Conservation (phyloP, 177 flowering plant species). For the Telopea speciosissima region DNA sequence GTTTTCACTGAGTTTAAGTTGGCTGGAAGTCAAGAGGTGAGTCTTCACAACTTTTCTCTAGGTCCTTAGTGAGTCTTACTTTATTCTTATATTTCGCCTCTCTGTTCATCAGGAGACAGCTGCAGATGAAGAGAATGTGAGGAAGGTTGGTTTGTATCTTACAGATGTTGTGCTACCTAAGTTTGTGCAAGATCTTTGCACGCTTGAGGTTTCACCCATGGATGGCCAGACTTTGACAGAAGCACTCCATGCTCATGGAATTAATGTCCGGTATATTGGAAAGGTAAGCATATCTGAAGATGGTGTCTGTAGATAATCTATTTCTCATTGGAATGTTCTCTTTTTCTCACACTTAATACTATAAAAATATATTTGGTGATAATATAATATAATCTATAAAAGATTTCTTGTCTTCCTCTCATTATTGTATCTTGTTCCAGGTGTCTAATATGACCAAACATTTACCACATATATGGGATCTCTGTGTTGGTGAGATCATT, state of each 20-base stretch:
- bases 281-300: slow-evolving; percentile 40
- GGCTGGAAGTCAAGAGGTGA: slow-evolving; percentile 65
- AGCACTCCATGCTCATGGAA: slow-evolving; percentile 98
- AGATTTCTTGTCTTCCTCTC: not conserved
- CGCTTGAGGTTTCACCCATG: slow-evolving; percentile 98
- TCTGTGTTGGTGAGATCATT: slow-evolving; percentile 73
- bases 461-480: slow-evolving; percentile 91
- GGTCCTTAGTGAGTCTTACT: not conserved
- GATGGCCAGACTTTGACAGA: slow-evolving; percentile 98
- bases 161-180: slow-evolving; percentile 76
- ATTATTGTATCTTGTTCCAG: slow-evolving; percentile 27
- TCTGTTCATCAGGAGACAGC: slow-evolving; percentile 55
- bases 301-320: no score
- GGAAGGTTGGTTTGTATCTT: slow-evolving; percentile 67
- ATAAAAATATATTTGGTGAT: no score
- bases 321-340: no score
- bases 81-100: slow-evolving; percentile 8
- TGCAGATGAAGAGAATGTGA: slow-evolving; percentile 84
- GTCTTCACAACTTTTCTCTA: slow-evolving; percentile 3
- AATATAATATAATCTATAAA: no score
- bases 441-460: slow-evolving; percentile 81
- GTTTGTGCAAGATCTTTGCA: slow-evolving; percentile 85
- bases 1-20: slow-evolving; percentile 87
- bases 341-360: no score
- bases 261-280: slow-evolving; percentile 93